Base-by-base conservation (phyloP, 768 basidiomycete species). In the Dioszegia hungarica region DNA sequence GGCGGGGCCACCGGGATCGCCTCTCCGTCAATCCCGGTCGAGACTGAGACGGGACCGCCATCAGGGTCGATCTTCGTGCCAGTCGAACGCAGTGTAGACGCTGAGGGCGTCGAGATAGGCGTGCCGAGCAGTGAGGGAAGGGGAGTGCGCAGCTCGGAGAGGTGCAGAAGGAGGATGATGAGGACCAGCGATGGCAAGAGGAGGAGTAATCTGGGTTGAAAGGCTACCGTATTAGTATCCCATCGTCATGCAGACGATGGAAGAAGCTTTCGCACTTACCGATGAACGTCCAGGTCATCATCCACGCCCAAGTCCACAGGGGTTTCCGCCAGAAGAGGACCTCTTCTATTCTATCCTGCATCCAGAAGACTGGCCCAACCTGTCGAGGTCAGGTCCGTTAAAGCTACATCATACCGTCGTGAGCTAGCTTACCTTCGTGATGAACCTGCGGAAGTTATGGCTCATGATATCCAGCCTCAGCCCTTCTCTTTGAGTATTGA, bases 341-440 rank as follows among this genome's bases (percentile, higher is more conserved):
- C 76, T 93, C 91, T 73, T 94, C 91, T 14, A 89, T 68, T 1
- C 91, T 78, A 70, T 95, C 91, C 76, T 89, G 89, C 19, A 93
- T 61, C 91, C 90, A 94, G 67, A 93, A 94, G 6, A 91, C 77
- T 0, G 88, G 86, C 0, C 89, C 88, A 3, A 84, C 69, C 69
- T 68, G 14, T 17, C 8, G 11, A 55, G 40, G n/a, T 20, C 11
- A 36, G n/a, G 2, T 29, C 24, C 28, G 15, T 31, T 20, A 29
- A 36, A 2, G 37, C n/a, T 9, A 19, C 40, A 4, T 2, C 37
- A 29, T 19, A 14, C n/a, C n/a, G n/a, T n/a, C n/a, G n/a, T n/a
- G 15, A 15, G 8, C 5, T 15, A 36, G 61, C 61, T 43, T 29
- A 71, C 79, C 63, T 81, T 85, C 5, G 84, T 81, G 3, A 92